phyloP scores from a whole-genome alignment of 495 filamentous ascomycete species.

The Talaromyces wortmannii region DNA sequence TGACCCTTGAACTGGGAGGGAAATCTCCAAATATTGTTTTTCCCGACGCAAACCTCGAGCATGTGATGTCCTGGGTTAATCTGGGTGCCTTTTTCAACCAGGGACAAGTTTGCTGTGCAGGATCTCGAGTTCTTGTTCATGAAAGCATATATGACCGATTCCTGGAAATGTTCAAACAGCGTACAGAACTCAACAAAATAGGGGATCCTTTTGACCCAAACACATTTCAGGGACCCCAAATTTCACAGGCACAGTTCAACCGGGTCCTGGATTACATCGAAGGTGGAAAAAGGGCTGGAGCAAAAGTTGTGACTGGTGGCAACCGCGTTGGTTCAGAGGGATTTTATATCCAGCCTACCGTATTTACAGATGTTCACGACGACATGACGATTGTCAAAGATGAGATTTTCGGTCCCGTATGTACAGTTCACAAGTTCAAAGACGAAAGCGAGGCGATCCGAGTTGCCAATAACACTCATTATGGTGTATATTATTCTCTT shows the following conservation, averaged over 20 bases:
- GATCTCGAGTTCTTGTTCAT: slow-evolving; percentile 92
- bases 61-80: slow-evolving; percentile 98
- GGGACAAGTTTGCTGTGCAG: slow-evolving; percentile 96
- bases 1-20: slow-evolving; percentile 92
- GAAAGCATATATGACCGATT: slow-evolving; percentile 85
- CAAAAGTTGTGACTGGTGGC: slow-evolving; percentile 69
- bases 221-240: slow-evolving; percentile 89
- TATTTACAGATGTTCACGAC: slow-evolving; percentile 70
- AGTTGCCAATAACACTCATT: slow-evolving; percentile 66
- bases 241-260: slow-evolving; percentile 80
- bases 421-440: slow-evolving; percentile 75
- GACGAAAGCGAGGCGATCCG: slow-evolving; percentile 66
- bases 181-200: slow-evolving; percentile 63
- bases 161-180: slow-evolving; percentile 65
- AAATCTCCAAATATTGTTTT: slow-evolving; percentile 99
- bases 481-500: slow-evolving; percentile 23
- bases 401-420: slow-evolving; percentile 88
- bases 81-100: slow-evolving; percentile 99
- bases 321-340: slow-evolving; percentile 71
- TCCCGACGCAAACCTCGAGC: slow-evolving; percentile 89
- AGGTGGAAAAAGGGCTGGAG: slow-evolving; percentile 67
- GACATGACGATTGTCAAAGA: slow-evolving; percentile 91
- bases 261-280: slow-evolving; percentile 88
- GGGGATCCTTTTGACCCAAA: slow-evolving; percentile 73
- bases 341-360: slow-evolving; percentile 88